Conservation (phyloP, 2,329 filamentous ascomycete species). For the Cladophialophora immunda region DNA sequence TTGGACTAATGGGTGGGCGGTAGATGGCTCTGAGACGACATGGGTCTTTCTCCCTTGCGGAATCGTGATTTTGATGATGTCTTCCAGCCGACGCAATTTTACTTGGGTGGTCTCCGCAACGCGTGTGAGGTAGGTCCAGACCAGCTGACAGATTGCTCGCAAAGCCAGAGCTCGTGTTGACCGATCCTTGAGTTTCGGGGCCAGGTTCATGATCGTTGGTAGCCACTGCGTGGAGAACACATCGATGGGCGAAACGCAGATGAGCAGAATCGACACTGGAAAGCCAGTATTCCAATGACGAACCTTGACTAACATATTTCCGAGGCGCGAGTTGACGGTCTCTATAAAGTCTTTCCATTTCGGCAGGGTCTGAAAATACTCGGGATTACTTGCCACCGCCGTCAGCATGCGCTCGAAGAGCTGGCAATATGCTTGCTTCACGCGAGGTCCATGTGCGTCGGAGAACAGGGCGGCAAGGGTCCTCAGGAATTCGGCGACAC, state of each 20-base stretch:
- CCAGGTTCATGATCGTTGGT: conserved; percentile 77
- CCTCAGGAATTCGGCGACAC: conserved; percentile 80
- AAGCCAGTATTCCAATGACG: conserved; percentile 92
- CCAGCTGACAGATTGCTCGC: conserved; percentile 85
- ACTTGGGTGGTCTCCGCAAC: conserved; percentile 74
- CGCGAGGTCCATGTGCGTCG: conserved; percentile 82
- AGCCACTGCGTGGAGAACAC: conserved; percentile 88
- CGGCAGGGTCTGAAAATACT: conserved; percentile 76
- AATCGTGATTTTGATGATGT: conserved; percentile 84
- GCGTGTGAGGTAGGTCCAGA: conserved; percentile 95
- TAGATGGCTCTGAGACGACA: conserved; percentile 81
- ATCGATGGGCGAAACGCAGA: conserved; percentile 88
- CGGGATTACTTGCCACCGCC: conserved; percentile 83
- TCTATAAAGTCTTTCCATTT: conserved; percentile 89
- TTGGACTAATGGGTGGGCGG: conserved; percentile 89
- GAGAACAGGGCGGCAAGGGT: conserved; percentile 83
- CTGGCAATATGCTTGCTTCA: conserved; percentile 95
- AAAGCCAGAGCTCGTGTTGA: conserved; percentile 79
- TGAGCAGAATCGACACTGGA: conserved; percentile 82
- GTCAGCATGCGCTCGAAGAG: conserved; percentile 86
- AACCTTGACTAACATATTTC: conserved; percentile 87
- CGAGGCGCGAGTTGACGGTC: conserved; percentile 77
- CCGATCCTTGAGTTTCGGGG: conserved; percentile 85
- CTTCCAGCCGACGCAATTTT: conserved; percentile 82
- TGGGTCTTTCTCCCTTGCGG: conserved; percentile 82